Conservation (phyloP, 1,139 yeast genomes). For the Barnettozyma hawaiiensis region DNA sequence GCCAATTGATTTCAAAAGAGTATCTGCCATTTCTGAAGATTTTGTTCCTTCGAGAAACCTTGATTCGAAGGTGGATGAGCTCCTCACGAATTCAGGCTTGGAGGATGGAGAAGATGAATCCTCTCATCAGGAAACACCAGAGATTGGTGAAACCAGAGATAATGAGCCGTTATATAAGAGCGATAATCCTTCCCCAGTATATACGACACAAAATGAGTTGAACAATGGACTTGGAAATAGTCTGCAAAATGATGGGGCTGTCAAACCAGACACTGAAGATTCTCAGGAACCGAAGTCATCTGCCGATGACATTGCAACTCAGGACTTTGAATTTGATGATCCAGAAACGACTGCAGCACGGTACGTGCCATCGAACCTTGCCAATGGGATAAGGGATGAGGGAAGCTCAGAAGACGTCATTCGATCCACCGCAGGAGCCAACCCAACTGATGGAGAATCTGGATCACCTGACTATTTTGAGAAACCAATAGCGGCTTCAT, state of each 20-base stretch:
- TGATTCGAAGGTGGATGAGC: slow-evolving; percentile 9
- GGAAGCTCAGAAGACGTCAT: slow-evolving; percentile 16
- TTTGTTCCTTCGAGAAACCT: slow-evolving; percentile 13
- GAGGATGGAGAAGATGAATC: not conserved
- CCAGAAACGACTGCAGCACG: slow-evolving; percentile 9
- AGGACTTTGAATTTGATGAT: slow-evolving; percentile 4
- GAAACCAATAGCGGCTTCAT: slow-evolving; percentile 26
- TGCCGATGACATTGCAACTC: slow-evolving; percentile 5
- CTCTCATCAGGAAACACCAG: not conserved
- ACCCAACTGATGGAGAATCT: slow-evolving; percentile 5
- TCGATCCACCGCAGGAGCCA: slow-evolving; percentile 1
- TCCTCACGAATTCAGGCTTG: not conserved
- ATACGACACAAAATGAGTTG: not conserved
- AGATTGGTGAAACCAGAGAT: not conserved
- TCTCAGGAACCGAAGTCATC: slow-evolving; percentile 2
- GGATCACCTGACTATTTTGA: slow-evolving; percentile 16
- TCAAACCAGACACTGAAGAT: not conserved
- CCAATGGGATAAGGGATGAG: slow-evolving; percentile 22
- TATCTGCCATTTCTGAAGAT: slow-evolving; percentile 29
- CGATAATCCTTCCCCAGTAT: not conserved
- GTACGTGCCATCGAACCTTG: slow-evolving; percentile 20
- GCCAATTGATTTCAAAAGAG: slow-evolving; percentile 35
- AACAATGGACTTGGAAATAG: not conserved
- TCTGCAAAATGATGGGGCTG: not conserved
- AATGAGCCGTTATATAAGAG: not conserved